phyloP scores from a whole-genome alignment of 495 filamentous ascomycete genomes.

The Aeminium ludgeri region DNA sequence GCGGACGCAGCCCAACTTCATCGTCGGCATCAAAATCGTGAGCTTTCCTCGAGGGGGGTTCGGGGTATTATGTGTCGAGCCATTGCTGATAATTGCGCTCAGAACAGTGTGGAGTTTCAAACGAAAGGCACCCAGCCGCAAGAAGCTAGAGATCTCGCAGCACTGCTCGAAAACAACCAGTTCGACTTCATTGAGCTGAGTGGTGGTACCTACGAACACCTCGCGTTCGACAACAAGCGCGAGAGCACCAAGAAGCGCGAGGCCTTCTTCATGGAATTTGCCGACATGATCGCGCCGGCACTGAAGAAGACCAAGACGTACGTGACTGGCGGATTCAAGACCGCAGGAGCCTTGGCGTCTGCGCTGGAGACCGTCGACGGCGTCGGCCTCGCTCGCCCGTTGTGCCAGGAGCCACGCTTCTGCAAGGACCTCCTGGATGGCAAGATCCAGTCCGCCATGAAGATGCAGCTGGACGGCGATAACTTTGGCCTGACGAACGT shows the following conservation, averaged over 20 bases:
- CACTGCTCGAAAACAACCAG: constrained; percentile 33
- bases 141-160: constrained; percentile 39
- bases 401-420: constrained; percentile 35
- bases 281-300: constrained; percentile 39
- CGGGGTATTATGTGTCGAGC: no score
- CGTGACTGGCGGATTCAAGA: constrained; percentile 46
- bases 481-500: constrained; percentile 31
- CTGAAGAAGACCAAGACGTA: constrained; percentile 38
- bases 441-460: constrained; percentile 30
- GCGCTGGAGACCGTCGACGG: constrained; percentile 38
- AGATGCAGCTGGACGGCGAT: constrained; percentile 29
- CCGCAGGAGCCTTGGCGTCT: constrained; percentile 43
- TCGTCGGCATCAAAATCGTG: constrained; percentile 48
- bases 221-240: constrained; percentile 35
- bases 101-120: constrained; percentile 57
- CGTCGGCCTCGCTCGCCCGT: constrained; percentile 37
- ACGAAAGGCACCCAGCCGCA: constrained; percentile 38
- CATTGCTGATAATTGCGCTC: no score
- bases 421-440: constrained; percentile 33
- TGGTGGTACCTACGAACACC: constrained; percentile 45
- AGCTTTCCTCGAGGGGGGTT: no score
- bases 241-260: constrained; percentile 42
- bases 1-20: constrained; percentile 27
- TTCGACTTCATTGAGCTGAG: constrained; percentile 52
- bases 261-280: constrained; percentile 51